Evolutionary conservation across 148 eudicot genomes (phyloP).

Genomic region (Talinum fruticosum): DNA sequence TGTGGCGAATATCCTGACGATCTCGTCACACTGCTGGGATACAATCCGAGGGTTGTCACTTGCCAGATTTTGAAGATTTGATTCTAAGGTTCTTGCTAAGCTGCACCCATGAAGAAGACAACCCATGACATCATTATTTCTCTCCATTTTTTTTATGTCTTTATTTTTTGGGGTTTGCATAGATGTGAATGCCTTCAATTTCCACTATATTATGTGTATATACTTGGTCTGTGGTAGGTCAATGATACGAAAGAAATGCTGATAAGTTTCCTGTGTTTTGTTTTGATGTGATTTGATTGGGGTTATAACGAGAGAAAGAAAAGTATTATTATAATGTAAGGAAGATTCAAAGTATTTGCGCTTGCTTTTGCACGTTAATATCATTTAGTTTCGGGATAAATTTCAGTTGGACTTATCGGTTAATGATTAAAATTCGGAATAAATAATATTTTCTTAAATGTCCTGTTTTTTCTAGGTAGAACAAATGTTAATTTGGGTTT

Average conservation of each 20-base stretch:
- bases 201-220: slow-evolving; percentile 1
- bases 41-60: slow-evolving; percentile 28
- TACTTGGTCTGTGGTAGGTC: neutral
- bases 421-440: too few relatives aligned
- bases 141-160: slow-evolving; percentile 30
- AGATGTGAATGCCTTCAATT: neutral
- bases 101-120: slow-evolving; percentile 40
- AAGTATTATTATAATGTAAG: neutral
- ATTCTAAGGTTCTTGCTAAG: slow-evolving; percentile 48
- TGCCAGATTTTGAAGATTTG: slow-evolving; percentile 30
- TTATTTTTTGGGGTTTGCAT: neutral
- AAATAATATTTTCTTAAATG: too few relatives aligned
- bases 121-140: slow-evolving; percentile 15
- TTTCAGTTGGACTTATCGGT: too few relatives aligned
- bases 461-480: too few relatives aligned
- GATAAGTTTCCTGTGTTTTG: neutral
- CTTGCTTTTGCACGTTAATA: slow-evolving; percentile 25
- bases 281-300: neutral
- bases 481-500: too few relatives aligned
- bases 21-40: slow-evolving; percentile 39
- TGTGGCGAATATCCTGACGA: slow-evolving; percentile 30
- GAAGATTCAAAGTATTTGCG: slow-evolving; percentile 41
- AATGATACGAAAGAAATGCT: neutral
- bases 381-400: too few relatives aligned
- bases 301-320: slow-evolving; percentile 8